Evolutionary conservation across 2,329 filamentous ascomycete genomes (phyloP), one percentile per base, ranked within the genome.

Genomic region (Aspergillus hortae): DNA sequence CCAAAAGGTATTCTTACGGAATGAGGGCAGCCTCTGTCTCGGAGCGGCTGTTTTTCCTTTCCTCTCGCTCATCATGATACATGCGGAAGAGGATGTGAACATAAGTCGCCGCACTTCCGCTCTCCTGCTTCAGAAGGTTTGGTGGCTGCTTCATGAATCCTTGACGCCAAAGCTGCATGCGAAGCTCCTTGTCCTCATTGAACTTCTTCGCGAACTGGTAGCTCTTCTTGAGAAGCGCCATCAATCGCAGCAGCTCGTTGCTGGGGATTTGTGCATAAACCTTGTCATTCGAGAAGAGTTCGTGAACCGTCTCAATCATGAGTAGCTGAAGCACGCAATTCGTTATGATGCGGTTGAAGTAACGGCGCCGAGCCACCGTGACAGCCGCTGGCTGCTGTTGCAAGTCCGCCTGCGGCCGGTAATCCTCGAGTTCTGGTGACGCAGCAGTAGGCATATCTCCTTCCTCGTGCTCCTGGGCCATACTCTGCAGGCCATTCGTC

Each of bases 131-230:
- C 27, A 99, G 81, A 11, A 99, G 79, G 65, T 99, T 99, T 2
- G 94, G 94, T 14, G 94, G 92, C 68, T 99, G 94, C 74, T 95
- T 96, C 94, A 99, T 99, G 79, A 99, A 99, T 0, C 95, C 94
- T 70, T 99, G 94, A 46, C 91, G 82, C 90, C 95, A 99, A 15
- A 99, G 80, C 15, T 90, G 85, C 81, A 95, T 95, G 43, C 94
- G 86, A 35, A 99, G 79, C 60, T 97, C 94, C 73, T 96, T 95
- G 74, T 99, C 92, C 57, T 91, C 90, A 71, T 99, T 99, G 80
- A 99, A 99, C 62, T 88, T 89, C 66, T 95, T 92, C 42, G 95
- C 94, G 62, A 99, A 99, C 54, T 95, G 85, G 74, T 96, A 99
- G 25, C 88, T 94, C 68, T 95, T 94, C 75, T 99, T 99, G 27